A percentile compares a stretch with the other conserved stretches of the same genome.
Conservation (phyloP, 345 rosid genomes). For the Clausena lansium region DNA sequence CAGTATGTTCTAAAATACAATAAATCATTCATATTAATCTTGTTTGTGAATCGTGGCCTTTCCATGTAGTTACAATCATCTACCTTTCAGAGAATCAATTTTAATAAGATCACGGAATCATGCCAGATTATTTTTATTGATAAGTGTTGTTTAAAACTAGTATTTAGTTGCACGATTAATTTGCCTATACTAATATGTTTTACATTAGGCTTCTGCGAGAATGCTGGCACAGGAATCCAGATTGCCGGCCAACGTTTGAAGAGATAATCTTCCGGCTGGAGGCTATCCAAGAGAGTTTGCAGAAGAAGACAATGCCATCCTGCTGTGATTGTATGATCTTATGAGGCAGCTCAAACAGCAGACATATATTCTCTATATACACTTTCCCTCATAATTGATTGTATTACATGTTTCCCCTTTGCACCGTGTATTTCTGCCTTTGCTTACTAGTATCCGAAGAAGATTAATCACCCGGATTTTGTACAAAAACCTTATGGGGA, state of each 20-base stretch:
- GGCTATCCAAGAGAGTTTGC: conserved; percentile 34
- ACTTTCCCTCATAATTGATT: background rate
- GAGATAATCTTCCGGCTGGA: conserved; percentile 56
- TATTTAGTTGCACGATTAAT: background rate
- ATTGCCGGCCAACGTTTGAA: conserved; percentile 57
- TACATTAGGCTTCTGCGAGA: conserved; percentile 51
- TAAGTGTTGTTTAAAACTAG: background rate
- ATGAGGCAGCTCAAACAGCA: conserved; percentile 16
- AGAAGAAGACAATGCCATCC: conserved; percentile 5
- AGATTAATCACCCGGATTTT: background rate
- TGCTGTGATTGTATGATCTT: conserved; percentile 33
- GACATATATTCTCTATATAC: background rate
- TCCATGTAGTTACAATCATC: background rate
- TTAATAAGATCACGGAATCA: background rate
- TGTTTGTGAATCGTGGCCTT: background rate
- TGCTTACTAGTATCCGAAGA: background rate
- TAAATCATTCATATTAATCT: background rate
- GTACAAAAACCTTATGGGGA: background rate
- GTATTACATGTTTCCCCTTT: background rate
- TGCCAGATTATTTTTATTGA: background rate
- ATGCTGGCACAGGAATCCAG: conserved; percentile 70
- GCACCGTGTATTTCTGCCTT: background rate
- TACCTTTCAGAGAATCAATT: background rate
- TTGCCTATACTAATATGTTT: background rate
- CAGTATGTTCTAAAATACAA: background rate